Evolutionary conservation across 352 stramenopile species (phyloP), one percentile per base, ranked within the genome.

Genomic region (Phytophthora vignae): DNA sequence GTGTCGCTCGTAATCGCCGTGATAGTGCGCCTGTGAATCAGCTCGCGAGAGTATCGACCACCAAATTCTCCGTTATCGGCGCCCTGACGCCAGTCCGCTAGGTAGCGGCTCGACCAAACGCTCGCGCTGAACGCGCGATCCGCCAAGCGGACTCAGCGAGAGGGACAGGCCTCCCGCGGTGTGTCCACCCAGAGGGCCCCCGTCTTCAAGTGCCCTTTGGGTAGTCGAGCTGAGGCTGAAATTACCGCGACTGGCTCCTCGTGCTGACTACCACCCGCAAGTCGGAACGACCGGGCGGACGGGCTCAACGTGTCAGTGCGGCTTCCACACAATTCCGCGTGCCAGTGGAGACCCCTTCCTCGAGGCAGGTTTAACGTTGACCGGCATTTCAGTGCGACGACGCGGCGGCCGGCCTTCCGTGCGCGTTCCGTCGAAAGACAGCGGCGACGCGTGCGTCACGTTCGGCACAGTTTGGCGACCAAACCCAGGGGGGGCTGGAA

Each of bases 381-480:
- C 25, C 55, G 53, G 49, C 44, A 67, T 74, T 73, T 73, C 67
- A 73, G 67, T 64, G 61, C 55, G 25, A 78, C 54, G 60, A 78
- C 63, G 44, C 60, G 49, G 66, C 58, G 52, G 36, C 42, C 50
- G 33, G n/a, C 0, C 49, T 77, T 77, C 55, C 69, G 56, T 63
- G 70, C 57, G 40, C 68, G 54, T 76, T 78, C 71, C 55, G 66
- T 78, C 74, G 71, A 81, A 78, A 44, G 67, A 62, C 57, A 38
- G 12, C 25, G 57, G 21, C 21, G 66, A 67, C 48, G 61, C 61
- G 62, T 81, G 70, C 64, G 70, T 78, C 71, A 67, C 59, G 27
- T 78, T 68, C 33, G 21, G 71, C 71, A 69, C 74, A 77, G 74
- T 71, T 71, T 74, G 73, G 33, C 67, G 9, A 65, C 69, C 73